Evolutionary conservation across 1,284 basidiomycete species (phyloP).

Genomic region (Cerioporus squamosus): DNA sequence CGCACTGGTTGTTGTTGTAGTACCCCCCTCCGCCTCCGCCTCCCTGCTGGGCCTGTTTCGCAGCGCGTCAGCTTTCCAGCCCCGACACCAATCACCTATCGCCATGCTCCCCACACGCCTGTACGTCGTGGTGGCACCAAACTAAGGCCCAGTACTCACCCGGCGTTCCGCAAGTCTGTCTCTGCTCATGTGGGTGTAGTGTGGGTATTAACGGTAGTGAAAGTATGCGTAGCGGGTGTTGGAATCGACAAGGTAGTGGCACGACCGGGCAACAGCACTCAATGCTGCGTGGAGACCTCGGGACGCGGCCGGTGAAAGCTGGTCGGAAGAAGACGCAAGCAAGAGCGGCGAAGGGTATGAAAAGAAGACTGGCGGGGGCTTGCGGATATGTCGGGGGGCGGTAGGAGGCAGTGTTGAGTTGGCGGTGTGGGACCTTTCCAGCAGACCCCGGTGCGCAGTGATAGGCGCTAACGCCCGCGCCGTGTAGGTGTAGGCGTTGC

Average conservation of each 20-base stretch:
- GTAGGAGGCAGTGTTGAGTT: constrained; percentile 20
- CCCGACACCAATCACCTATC: background rate
- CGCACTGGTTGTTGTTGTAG: constrained; percentile 50
- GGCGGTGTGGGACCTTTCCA: constrained; percentile 18
- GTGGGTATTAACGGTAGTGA: constrained; percentile 22
- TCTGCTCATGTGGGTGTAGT: constrained; percentile 63
- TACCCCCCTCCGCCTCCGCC: constrained; percentile 50
- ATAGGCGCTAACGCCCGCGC: constrained; percentile 16
- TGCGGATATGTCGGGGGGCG: constrained; percentile 4
- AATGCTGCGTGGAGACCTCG: constrained; percentile 32
- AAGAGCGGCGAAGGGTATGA: constrained; percentile 17
- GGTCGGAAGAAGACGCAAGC: constrained; percentile 14
- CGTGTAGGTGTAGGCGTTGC: background rate
- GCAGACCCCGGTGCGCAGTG: constrained; percentile 7
- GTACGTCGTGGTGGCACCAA: background rate
- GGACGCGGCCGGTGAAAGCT: constrained; percentile 15
- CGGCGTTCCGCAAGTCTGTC: constrained; percentile 76
- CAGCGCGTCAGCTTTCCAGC: background rate
- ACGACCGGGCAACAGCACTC: constrained; percentile 30
- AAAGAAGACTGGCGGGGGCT: constrained; percentile 24
- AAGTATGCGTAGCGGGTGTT: constrained; percentile 8
- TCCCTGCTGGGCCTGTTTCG: constrained; percentile 63
- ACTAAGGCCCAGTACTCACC: constrained; percentile 49
- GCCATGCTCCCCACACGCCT: constrained; percentile 4
- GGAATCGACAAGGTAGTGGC: constrained; percentile 5